phyloP scores from a whole-genome alignment of 768 basidiomycete species.

The Leccinum barrowsii region DNA sequence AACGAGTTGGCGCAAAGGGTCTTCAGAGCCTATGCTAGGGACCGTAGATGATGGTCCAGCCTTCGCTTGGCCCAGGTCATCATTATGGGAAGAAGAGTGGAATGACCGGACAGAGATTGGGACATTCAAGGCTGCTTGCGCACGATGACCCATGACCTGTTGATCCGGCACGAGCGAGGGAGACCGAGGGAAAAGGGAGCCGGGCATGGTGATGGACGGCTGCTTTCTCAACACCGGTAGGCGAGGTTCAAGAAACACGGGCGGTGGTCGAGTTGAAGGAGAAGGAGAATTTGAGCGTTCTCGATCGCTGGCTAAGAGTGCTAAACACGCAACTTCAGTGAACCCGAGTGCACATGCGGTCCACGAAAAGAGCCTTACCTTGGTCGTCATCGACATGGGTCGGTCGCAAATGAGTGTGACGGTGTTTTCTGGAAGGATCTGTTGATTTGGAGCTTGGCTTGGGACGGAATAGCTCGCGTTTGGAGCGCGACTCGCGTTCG shows the following conservation, averaged over 20 bases:
- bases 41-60: conserved; percentile 16
- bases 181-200: conserved; percentile 72
- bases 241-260: conserved; percentile 25
- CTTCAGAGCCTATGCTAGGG: background rate
- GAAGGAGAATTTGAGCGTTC: conserved; percentile 23
- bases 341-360: background rate
- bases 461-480: conserved; percentile 3
- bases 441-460: conserved; percentile 24
- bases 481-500: conserved; percentile 10
- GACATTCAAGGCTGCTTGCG: background rate
- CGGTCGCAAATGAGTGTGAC: background rate
- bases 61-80: conserved; percentile 3
- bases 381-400: conserved; percentile 8
- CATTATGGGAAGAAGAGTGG: background rate
- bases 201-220: conserved; percentile 69
- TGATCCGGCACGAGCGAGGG: conserved; percentile 55
- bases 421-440: conserved; percentile 4
- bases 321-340: conserved; percentile 15
- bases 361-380: conserved; percentile 17
- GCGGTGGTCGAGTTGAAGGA: background rate
- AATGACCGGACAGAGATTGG: background rate
- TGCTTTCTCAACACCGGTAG: conserved; percentile 30
- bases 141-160: background rate
- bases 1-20: conserved; percentile 11
- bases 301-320: conserved; percentile 18